phyloP scores from a whole-genome alignment of 2,329 filamentous ascomycete species.

The Seiridium cupressi region DNA sequence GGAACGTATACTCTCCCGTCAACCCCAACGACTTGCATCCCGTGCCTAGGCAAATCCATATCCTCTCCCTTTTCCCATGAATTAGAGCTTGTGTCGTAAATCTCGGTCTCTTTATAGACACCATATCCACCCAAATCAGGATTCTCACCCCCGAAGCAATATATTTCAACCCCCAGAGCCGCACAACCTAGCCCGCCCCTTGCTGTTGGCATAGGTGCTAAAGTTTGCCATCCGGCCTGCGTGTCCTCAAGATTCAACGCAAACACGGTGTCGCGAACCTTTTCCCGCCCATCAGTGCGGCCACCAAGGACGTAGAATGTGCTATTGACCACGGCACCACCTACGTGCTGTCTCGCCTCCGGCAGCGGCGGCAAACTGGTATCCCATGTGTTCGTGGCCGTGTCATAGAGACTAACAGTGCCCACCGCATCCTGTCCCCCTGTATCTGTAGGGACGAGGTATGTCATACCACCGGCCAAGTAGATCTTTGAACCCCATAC shows the following conservation, averaged over 20 bases:
- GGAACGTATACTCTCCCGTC: slow-evolving; percentile 29
- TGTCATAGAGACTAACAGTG: slow-evolving; percentile 29
- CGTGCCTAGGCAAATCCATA: slow-evolving; percentile 33
- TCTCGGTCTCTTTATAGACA: slow-evolving; percentile 27
- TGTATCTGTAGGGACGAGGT: slow-evolving; percentile 11
- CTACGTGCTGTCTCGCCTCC: slow-evolving; percentile 32
- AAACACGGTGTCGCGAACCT: slow-evolving; percentile 13
- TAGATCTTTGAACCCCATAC: slow-evolving; percentile 29
- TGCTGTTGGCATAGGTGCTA: slow-evolving; percentile 3
- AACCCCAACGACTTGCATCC: slow-evolving; percentile 26
- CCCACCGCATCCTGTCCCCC: slow-evolving; percentile 24
- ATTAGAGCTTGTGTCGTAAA: slow-evolving; percentile 25
- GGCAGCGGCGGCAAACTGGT: slow-evolving; percentile 27
- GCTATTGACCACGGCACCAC: slow-evolving; percentile 23
- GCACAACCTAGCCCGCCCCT: not conserved
- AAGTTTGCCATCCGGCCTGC: not conserved
- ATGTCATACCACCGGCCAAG: slow-evolving; percentile 35
- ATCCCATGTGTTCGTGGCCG: slow-evolving; percentile 22
- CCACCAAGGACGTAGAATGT: slow-evolving; percentile 36
- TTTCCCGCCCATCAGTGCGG: slow-evolving; percentile 25
- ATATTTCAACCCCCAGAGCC: not conserved
- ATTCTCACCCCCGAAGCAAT: slow-evolving; percentile 3
- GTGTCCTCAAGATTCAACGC: not conserved
- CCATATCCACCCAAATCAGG: slow-evolving; percentile 9
- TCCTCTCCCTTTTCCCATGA: slow-evolving; percentile 22